phyloP scores from a whole-genome alignment of 805 yeast genomes.

The Grigorovia transvaalensis region DNA sequence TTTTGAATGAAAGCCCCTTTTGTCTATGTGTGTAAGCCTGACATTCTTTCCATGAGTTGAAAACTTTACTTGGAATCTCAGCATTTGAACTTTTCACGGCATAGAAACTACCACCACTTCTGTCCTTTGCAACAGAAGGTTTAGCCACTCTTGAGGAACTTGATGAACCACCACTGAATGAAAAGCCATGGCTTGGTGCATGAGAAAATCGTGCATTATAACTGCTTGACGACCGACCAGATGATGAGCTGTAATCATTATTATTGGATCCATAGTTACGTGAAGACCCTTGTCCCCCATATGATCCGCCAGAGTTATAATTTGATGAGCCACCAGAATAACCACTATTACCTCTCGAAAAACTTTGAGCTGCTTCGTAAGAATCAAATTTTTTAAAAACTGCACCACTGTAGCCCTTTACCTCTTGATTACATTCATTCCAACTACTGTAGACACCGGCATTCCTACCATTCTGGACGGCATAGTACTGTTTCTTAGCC shows the following conservation, averaged over 20 bases:
- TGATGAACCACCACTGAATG: not conserved
- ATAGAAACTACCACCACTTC: slow-evolving; percentile 15
- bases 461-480: slow-evolving; percentile 43
- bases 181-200: not conserved
- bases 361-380: slow-evolving; percentile 39
- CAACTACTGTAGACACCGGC: slow-evolving; percentile 53
- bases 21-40: slow-evolving; percentile 20
- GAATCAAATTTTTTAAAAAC: slow-evolving; percentile 45
- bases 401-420: slow-evolving; percentile 48
- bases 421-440: slow-evolving; percentile 45
- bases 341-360: slow-evolving; percentile 12
- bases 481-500: slow-evolving; percentile 33
- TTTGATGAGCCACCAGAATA: not conserved
- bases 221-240: not conserved
- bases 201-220: not conserved
- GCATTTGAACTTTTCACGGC: slow-evolving; percentile 27
- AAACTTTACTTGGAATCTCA: slow-evolving; percentile 20
- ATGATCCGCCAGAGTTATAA: not conserved
- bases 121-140: not conserved
- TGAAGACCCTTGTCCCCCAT: not conserved
- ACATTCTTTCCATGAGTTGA: slow-evolving; percentile 28
- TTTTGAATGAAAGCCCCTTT: slow-evolving; percentile 35
- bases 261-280: not conserved
- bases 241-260: not conserved
- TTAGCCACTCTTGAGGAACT: not conserved